Evolutionary conservation across 345 rosid species (phyloP), one percentile per base, ranked within the genome.

Genomic region (Erucastrum elatum): DNA sequence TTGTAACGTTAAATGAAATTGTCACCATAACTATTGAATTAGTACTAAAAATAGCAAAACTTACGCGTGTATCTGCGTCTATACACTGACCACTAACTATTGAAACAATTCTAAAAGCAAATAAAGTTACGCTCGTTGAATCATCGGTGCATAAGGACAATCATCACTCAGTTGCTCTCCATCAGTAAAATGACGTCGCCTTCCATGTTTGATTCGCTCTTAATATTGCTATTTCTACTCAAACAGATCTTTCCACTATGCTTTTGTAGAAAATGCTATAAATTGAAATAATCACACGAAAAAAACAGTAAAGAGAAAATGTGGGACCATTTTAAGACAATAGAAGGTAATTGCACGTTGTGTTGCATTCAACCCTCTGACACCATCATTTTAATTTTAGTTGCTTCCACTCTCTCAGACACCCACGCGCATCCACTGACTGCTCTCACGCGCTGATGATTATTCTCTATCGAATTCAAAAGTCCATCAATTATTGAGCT

Each of bases 311-410:
- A 35, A 15, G 12, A 9, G 6, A 60, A 59, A 51, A 61, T 27
- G 7, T 68, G 80, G 80, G 30, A 1, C 80, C 75, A 21, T 5
- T 5, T 61, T 31, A 76, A n/a, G 80, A 76, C 80, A 76, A 31
- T 10, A 61, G 68, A 76, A 68, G 74, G 55, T 26, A 31, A 76
- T 46, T 68, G 80, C 80, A 76, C 74, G 80, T 76, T 76, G 55
- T 68, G 25, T 9, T 76, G 80, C 80, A 76, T 76, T 68, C 80
- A 76, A 68, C 63, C 9, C 27, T 76, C 80, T 76, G 80, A 76
- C 74, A 76, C 59, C 29, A 76, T 68, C 74, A 17, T 68, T 67
- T 59, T 27, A 29, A 5, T 29, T 59, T 61, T 12, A 58, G 13
- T 58, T 53, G 26, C 25, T 53, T 53, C 60, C 26, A 53, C 61